Evolutionary conservation across 192 early-diverging fungal genomes (phyloP).

Genomic region (Coemansia sp.): DNA sequence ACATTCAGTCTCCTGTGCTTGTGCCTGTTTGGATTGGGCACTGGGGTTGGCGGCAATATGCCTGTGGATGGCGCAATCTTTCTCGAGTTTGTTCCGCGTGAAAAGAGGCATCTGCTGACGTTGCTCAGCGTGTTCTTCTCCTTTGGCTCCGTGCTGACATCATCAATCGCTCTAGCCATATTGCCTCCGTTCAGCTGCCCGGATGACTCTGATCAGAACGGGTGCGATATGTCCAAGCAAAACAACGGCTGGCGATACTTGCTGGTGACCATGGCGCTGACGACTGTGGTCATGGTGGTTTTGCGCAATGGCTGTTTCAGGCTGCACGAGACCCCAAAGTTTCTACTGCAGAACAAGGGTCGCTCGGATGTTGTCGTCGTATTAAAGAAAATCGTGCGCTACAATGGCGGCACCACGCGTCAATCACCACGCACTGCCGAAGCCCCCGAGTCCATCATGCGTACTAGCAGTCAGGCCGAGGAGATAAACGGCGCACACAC

Average conservation of each 20-base stretch:
- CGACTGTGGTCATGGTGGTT: slow-evolving; percentile 71
- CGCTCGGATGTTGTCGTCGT: slow-evolving; percentile 68
- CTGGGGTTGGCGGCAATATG: slow-evolving; percentile 71
- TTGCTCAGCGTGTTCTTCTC: slow-evolving; percentile 86
- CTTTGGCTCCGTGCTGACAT: slow-evolving; percentile 72
- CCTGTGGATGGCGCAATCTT: slow-evolving; percentile 75
- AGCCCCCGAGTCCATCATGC: not conserved
- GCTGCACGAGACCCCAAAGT: slow-evolving; percentile 81
- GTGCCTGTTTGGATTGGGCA: slow-evolving; percentile 67
- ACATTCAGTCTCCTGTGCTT: slow-evolving; percentile 65
- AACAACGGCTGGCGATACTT: slow-evolving; percentile 82
- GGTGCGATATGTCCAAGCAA: slow-evolving; percentile 60
- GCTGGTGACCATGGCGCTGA: slow-evolving; percentile 60
- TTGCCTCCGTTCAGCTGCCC: slow-evolving; percentile 72
- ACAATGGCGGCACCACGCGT: slow-evolving; percentile 58
- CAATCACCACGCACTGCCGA: slow-evolving; percentile 13
- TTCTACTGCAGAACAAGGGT: slow-evolving; percentile 64
- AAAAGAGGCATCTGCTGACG: slow-evolving; percentile 77
- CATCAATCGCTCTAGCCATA: slow-evolving; percentile 63
- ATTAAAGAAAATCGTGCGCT: slow-evolving; percentile 63
- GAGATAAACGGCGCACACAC: slow-evolving; percentile 4
- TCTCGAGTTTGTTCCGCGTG: slow-evolving; percentile 79
- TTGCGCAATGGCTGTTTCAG: slow-evolving; percentile 67
- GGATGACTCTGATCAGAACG: slow-evolving; percentile 29
- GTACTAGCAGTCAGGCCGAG: not conserved